Conservation (phyloP, 257 asterid genomes). For the Solanum dulcamara region DNA sequence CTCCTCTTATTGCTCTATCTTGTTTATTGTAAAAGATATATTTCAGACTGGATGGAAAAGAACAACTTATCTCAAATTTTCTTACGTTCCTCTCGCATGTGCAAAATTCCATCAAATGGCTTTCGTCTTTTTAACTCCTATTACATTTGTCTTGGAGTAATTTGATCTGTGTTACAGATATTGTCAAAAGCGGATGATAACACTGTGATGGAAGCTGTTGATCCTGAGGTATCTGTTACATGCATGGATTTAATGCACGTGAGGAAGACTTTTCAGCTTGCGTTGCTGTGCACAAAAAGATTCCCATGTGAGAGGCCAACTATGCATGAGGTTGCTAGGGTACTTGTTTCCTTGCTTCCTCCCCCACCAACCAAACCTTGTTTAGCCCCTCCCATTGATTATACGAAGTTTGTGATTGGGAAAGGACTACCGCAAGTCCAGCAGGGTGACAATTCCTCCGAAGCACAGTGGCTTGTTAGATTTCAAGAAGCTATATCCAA, state of each 20-base stretch:
- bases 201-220: conserved; percentile 89
- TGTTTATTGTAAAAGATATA: background rate
- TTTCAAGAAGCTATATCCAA: conserved; percentile 83
- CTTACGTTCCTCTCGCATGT: background rate
- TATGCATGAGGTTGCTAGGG: conserved; percentile 77
- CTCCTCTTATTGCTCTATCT: background rate
- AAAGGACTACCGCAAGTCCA: conserved; percentile 33
- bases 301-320: conserved; percentile 77
- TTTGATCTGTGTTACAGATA: conserved; percentile 31
- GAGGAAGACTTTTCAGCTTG: conserved; percentile 75
- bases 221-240: conserved; percentile 78
- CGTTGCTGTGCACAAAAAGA: conserved; percentile 73
- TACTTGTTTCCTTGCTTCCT: conserved; percentile 58
- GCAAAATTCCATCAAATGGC: background rate
- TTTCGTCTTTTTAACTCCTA: background rate
- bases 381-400: conserved; percentile 25
- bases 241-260: conserved; percentile 64
- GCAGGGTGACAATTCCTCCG: conserved; percentile 43
- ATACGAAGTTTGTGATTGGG: conserved; percentile 38
- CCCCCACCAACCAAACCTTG: conserved; percentile 35
- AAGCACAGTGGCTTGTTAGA: conserved; percentile 76
- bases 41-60: background rate
- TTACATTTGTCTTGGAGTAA: background rate
- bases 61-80: background rate
- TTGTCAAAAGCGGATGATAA: conserved; percentile 67